Evolutionary conservation across 1,139 yeast genomes (phyloP).

Genomic region (Yamadazyma membranifaciens): DNA sequence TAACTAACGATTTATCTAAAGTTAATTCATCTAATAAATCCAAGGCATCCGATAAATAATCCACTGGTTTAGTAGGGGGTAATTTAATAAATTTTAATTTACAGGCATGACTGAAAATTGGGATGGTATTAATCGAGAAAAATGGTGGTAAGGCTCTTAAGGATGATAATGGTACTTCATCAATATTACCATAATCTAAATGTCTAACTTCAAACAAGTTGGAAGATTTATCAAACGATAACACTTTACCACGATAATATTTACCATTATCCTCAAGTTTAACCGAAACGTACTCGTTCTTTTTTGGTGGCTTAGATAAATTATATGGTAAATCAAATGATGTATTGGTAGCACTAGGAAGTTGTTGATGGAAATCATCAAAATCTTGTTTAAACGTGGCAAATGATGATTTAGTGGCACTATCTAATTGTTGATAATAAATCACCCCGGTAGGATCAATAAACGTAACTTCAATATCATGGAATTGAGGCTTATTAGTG

Average conservation of each 20-base stretch:
- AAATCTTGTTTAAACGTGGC: conserved; percentile 45
- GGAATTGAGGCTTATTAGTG: conserved; percentile 45
- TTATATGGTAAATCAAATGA: conserved; percentile 50
- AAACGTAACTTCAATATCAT: conserved; percentile 63
- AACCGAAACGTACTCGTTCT: conserved; percentile 61
- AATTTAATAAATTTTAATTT: conserved; percentile 54
- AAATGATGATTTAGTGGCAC: conserved; percentile 33
- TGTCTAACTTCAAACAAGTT: conserved; percentile 54
- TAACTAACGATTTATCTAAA: conserved; percentile 57
- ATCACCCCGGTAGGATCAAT: conserved; percentile 48
- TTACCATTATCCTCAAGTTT: conserved; percentile 52
- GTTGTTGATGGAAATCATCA: conserved; percentile 43
- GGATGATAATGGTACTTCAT: conserved; percentile 43
- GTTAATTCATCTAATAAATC: conserved; percentile 55
- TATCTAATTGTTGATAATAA: conserved; percentile 50
- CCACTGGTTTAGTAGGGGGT: conserved; percentile 60
- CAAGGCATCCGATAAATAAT: conserved; percentile 60
- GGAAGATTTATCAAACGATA: conserved; percentile 47
- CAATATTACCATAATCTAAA: conserved; percentile 65
- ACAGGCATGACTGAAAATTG: conserved; percentile 61
- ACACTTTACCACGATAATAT: conserved; percentile 60
- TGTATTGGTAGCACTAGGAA: conserved; percentile 35
- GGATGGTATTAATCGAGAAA: conserved; percentile 38
- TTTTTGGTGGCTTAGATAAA: conserved; percentile 46
- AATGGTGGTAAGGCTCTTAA: conserved; percentile 57